These are phyloP conservation scores for Rhodamnia rubescens DNA, from an alignment of 345 rosid genomes.

Conservation along the genomic window DNA sequence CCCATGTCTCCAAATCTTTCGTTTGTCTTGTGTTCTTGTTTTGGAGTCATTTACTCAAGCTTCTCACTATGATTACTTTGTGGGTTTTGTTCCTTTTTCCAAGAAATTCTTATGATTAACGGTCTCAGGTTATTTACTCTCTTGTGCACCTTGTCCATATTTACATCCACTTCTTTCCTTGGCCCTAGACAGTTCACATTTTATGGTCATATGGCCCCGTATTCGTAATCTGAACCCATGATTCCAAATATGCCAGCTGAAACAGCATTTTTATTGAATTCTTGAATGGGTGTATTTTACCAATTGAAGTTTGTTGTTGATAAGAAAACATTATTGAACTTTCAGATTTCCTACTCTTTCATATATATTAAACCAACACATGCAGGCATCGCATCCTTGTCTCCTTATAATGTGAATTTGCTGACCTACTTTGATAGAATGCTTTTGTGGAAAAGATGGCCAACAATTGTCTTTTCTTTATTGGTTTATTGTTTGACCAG, in stretches of 20 bases:
- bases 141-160: not conserved
- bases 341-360: not conserved
- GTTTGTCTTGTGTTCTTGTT: not conserved
- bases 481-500: constrained; percentile 26
- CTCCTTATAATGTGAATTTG: not conserved
- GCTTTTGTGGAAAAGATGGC: not conserved
- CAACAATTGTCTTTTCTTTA: not conserved
- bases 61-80: not conserved
- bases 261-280: not conserved
- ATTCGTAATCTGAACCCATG: not conserved
- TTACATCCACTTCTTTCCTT: not conserved
- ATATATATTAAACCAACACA: not conserved
- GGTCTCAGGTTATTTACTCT: not conserved
- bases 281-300: not conserved
- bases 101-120: not conserved
- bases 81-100: not conserved
- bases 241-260: not conserved
- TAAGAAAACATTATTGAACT: not conserved
- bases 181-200: not conserved
- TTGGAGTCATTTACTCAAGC: not conserved
- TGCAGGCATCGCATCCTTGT: not conserved
- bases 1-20: not conserved
- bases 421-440: not conserved
- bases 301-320: not conserved
- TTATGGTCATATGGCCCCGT: not conserved